Evolutionary conservation across 2,329 filamentous ascomycete genomes (phyloP).

Genomic region (Aspergillus pseudonomiae): DNA sequence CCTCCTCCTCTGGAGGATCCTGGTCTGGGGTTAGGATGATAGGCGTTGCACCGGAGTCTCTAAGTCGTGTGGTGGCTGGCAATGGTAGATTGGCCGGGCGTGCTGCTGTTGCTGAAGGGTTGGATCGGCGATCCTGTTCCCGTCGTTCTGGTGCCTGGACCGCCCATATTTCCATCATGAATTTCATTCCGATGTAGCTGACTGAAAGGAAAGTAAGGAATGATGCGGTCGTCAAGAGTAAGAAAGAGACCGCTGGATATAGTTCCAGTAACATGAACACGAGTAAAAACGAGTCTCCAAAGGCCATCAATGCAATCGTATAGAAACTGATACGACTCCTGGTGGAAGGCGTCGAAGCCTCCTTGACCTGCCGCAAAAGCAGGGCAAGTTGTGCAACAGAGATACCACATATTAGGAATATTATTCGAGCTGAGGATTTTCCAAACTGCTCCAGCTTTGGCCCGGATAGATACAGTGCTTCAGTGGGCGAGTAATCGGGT

Average conservation of each 20-base stretch:
- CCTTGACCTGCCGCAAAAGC: slow-evolving; percentile 64
- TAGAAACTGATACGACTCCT: slow-evolving; percentile 67
- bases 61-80: slow-evolving; percentile 51
- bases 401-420: slow-evolving; percentile 55
- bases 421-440: slow-evolving; percentile 54
- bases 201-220: slow-evolving; percentile 65
- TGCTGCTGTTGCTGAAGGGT: slow-evolving; percentile 30
- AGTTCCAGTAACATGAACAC: slow-evolving; percentile 60
- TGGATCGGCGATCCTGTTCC: slow-evolving; percentile 34
- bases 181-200: slow-evolving; percentile 65
- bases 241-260: slow-evolving; percentile 57
- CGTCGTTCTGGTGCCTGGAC: slow-evolving; percentile 56
- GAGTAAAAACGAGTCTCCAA: slow-evolving; percentile 64
- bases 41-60: slow-evolving; percentile 55
- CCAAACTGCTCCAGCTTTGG: slow-evolving; percentile 61
- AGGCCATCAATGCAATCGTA: slow-evolving; percentile 62
- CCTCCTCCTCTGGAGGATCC: slow-evolving; percentile 49
- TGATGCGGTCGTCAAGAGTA: slow-evolving; percentile 58
- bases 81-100: slow-evolving; percentile 49
- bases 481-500: slow-evolving; percentile 55
- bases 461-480: slow-evolving; percentile 57
- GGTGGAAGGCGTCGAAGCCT: slow-evolving; percentile 66
- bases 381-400: slow-evolving; percentile 58
- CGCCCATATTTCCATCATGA: slow-evolving; percentile 69
- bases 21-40: slow-evolving; percentile 64